Base-by-base conservation (phyloP, 805 yeast genomes). In the Nakazawaea siamensis region DNA sequence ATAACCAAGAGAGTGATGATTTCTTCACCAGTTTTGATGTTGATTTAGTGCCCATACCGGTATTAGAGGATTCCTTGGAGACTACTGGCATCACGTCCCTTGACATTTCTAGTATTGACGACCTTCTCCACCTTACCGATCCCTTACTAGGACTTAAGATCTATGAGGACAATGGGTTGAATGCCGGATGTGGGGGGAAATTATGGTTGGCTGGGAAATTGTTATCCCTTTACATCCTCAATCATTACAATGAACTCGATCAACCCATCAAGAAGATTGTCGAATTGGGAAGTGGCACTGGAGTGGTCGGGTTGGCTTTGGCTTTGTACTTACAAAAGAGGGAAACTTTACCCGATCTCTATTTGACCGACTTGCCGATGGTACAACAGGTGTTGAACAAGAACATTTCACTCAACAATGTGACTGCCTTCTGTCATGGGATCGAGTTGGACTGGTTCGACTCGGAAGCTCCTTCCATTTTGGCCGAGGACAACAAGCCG, bases 161-260 rank as follows among this genome's bases (percentile, higher is more conserved):
- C 18, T 57, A 54, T 38, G 75, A 69, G 42, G 79, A 74, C 44
- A 79, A 78, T 26, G 80, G 80, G 6, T 33, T 37, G 5, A 70
- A 64, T 1, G 49, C 64, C 4, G 80, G 80, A 2, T 74, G 80
- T 49, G 80, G 80, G n/a, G 80, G 80, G 3, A 67, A 70, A 38
- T 57, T 73, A 4, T 73, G 80, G 80, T 61, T 74, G 2, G 77
- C 80, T 8, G 80, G 80, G 13, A 74, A 72, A 36, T 53, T 72
- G 30, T 52, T 73, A 14, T 61, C 76, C 11, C 55, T 66, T 26
- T 73, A 70, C 39, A 41, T 70, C 7, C 34, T 62, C 2, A 59
- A 55, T 28, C 48, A 51, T 25, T 44, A 20, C 46, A 11, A n/a
- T 24, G 23, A 8, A 29, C 15, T 15, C 39, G 5, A 10, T 15